Percentiles rank a stretch among this genome's conserved stretches.
These are phyloP conservation scores for Helichrysum umbraculigerum DNA, from an alignment of 129 eudicot genomes.

Conservation along the genomic window DNA sequence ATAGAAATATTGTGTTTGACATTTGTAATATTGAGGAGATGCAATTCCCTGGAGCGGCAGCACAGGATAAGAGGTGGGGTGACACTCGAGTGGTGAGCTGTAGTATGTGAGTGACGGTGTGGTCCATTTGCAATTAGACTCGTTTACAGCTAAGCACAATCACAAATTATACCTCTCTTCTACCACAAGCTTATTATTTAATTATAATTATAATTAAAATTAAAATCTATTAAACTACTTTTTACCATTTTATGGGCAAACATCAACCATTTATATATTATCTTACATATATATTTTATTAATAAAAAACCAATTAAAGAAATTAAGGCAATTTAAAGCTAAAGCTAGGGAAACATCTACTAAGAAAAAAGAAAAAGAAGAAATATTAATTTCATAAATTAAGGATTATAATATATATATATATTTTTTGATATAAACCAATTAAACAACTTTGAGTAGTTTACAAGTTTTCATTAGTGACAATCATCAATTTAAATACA, in stretches of 20 bases:
- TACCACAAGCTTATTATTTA: constrained; percentile 27
- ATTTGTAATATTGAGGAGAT: background rate
- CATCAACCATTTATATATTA: background rate
- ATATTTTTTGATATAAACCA: constrained; percentile 18
- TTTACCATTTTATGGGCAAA: background rate
- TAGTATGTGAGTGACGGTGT: constrained; percentile 39
- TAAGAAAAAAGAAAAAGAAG: background rate
- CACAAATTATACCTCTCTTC: constrained; percentile 39
- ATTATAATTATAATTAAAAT: too few species aligned
- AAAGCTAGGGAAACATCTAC: background rate
- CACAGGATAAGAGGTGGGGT: background rate
- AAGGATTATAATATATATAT: background rate
- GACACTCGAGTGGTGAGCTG: constrained; percentile 41
- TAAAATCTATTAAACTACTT: background rate
- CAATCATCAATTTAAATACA: background rate
- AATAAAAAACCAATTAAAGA: background rate
- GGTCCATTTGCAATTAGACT: constrained; percentile 43
- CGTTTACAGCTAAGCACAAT: constrained; percentile 41
- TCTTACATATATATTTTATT: background rate
- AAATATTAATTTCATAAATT: background rate
- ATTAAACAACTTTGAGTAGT: constrained; percentile 19
- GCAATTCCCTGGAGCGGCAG: background rate
- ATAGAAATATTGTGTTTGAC: too few species aligned
- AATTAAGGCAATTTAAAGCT: background rate
- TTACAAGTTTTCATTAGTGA: constrained; percentile 8